Conservation (phyloP, 2,329 filamentous ascomycete genomes). For the Fusarium metavorans region DNA sequence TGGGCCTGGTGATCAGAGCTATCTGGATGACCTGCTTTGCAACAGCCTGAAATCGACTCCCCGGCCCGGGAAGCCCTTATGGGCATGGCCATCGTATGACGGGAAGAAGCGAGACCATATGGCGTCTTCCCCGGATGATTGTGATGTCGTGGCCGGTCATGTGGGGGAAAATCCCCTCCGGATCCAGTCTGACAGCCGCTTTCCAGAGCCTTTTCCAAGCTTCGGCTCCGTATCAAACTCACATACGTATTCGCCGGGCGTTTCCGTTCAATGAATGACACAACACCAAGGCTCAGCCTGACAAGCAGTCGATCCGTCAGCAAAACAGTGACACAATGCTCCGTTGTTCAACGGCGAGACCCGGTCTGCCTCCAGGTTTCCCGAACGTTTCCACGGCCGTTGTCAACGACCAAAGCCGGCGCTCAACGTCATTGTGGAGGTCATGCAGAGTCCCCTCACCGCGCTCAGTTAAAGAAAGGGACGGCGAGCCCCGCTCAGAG, state of each 20-base stretch:
- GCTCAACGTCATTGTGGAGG: constrained; percentile 43
- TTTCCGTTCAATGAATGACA: neutral
- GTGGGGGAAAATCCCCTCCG: constrained; percentile 36
- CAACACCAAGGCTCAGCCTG: neutral
- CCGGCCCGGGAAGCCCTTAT: constrained; percentile 31
- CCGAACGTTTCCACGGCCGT: neutral
- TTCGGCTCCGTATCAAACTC: constrained; percentile 14
- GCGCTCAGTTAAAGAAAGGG: constrained; percentile 28
- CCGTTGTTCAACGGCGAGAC: constrained; percentile 1
- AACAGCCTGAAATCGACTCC: constrained; percentile 1
- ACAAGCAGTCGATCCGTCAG: constrained; percentile 20
- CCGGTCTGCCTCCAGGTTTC: neutral
- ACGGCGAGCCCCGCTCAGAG: constrained; percentile 39
- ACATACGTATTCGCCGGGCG: constrained; percentile 17
- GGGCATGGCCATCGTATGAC: constrained; percentile 44
- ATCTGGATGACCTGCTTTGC: neutral
- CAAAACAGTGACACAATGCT: constrained; percentile 1
- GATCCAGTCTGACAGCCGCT: constrained; percentile 29
- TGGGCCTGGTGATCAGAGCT: constrained; percentile 28
- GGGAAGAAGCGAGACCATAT: constrained; percentile 30
- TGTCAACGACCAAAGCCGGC: constrained; percentile 13
- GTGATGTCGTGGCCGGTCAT: constrained; percentile 38
- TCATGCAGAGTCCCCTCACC: constrained; percentile 17
- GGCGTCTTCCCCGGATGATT: constrained; percentile 30
- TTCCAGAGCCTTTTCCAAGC: constrained; percentile 23